Evolutionary conservation across 2,329 filamentous ascomycete genomes (phyloP).

Genomic region (Coniosporium tulheliwenetii): DNA sequence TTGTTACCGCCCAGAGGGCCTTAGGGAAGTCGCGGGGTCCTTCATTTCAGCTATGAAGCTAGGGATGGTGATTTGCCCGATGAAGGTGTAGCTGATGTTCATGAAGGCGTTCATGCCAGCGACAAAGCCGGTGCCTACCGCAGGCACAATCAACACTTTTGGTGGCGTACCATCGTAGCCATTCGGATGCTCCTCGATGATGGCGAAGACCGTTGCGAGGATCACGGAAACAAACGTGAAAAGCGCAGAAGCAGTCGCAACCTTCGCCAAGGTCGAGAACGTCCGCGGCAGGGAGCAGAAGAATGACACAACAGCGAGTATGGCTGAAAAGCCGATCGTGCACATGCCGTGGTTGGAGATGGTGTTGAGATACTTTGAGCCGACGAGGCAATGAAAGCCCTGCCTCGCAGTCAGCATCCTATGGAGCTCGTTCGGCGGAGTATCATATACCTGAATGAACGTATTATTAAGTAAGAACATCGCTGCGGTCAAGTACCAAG

Average conservation of each 20-base stretch:
- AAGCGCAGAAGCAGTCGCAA: conserved; percentile 64
- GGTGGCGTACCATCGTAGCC: conserved; percentile 37
- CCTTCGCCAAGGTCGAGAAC: conserved; percentile 62
- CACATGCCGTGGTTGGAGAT: conserved; percentile 60
- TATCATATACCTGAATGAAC: conserved; percentile 51
- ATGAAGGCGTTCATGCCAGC: conserved; percentile 74
- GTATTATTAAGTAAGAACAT: conserved; percentile 95
- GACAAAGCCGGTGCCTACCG: conserved; percentile 62
- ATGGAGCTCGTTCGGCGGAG: not conserved
- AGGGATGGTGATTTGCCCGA: conserved; percentile 84
- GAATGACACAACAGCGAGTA: conserved; percentile 62
- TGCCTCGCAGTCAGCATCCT: conserved; percentile 13
- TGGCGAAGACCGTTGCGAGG: conserved; percentile 69
- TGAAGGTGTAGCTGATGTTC: conserved; percentile 94
- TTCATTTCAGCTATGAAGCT: conserved; percentile 95
- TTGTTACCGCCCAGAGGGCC: conserved; percentile 78
- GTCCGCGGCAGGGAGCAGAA: conserved; percentile 71
- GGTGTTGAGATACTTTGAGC: conserved; percentile 79
- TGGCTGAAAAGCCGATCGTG: conserved; percentile 64
- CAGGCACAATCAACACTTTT: conserved; percentile 51
- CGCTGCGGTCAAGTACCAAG: conserved; percentile 51
- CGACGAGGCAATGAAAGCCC: conserved; percentile 69
- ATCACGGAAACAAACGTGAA: conserved; percentile 87
- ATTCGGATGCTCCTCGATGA: conserved; percentile 57
- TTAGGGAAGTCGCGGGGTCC: conserved; percentile 75